Evolutionary conservation across 371 early-diverging fungal species (phyloP).

Genomic region (Mucor racemosus): DNA sequence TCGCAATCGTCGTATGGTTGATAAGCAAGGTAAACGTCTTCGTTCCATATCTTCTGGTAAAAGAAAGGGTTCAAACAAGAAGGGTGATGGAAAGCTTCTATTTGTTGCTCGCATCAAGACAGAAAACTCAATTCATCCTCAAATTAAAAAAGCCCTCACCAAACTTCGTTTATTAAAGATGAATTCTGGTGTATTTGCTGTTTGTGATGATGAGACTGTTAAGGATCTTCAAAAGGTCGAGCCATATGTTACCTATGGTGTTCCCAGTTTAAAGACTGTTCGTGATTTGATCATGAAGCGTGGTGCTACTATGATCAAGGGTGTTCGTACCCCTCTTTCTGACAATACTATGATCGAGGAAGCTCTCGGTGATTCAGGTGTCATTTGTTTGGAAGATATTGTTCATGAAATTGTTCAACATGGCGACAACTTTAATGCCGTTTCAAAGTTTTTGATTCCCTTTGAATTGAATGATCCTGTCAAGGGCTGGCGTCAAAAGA

Average conservation of each 20-base stretch:
- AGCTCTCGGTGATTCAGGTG: constrained; percentile 90
- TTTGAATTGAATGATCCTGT: constrained; percentile 97
- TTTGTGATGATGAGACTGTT: constrained; percentile 92
- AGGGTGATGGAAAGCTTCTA: constrained; percentile 91
- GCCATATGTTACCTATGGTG: constrained; percentile 96
- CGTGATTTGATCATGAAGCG: constrained; percentile 99
- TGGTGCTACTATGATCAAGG: constrained; percentile 94
- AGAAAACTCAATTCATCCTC: constrained; percentile 95
- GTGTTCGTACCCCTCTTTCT: constrained; percentile 92
- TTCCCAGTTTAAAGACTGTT: constrained; percentile 96
- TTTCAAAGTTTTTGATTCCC: constrained; percentile 97
- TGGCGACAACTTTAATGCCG: constrained; percentile 80
- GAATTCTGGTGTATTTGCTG: constrained; percentile 97
- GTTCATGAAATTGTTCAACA: constrained; percentile 98
- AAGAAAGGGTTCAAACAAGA: constrained; percentile 80
- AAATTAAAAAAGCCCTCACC: constrained; percentile 95
- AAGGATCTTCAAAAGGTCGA: constrained; percentile 95
- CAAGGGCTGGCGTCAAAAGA: constrained; percentile 96
- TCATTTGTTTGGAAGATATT: constrained; percentile 98
- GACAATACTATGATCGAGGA: constrained; percentile 97
- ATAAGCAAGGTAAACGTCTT: constrained; percentile 85
- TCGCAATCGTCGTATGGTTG: constrained; percentile 86
- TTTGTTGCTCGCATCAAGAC: constrained; percentile 94
- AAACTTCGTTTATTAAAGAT: constrained; percentile 95
- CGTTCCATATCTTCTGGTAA: constrained; percentile 77